These are phyloP conservation scores for Phytophthora pseudosyringae DNA, from an alignment of 352 stramenopile genomes.

Conservation along the genomic window DNA sequence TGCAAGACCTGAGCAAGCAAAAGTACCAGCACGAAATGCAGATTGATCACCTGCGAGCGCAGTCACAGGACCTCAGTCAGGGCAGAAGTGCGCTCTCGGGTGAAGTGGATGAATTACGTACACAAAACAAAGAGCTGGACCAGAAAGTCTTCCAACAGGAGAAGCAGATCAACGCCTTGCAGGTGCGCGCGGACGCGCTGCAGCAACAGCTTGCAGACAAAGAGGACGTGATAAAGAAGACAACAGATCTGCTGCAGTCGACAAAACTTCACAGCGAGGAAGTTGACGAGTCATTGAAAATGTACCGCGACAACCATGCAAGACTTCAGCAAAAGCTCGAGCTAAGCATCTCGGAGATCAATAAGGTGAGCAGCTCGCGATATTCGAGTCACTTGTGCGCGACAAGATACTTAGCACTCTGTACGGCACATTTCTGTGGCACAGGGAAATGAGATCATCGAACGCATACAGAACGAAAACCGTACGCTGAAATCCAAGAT, in stretches of 20 bases:
- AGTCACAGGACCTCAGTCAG: slow-evolving; percentile 64
- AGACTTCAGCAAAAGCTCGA: slow-evolving; percentile 89
- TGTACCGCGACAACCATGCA: slow-evolving; percentile 88
- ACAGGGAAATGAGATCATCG: slow-evolving; percentile 91
- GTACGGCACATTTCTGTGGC: neutral
- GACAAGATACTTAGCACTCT: neutral
- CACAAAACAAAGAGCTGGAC: slow-evolving; percentile 84
- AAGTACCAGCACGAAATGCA: slow-evolving; percentile 86
- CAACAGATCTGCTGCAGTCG: slow-evolving; percentile 67
- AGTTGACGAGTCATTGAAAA: slow-evolving; percentile 85
- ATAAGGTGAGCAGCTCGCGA: slow-evolving; percentile 66
- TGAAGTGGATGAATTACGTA: slow-evolving; percentile 64
- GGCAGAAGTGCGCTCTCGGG: slow-evolving; percentile 45
- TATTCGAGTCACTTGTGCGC: neutral
- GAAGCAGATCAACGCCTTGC: slow-evolving; percentile 81
- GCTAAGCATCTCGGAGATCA: slow-evolving; percentile 91
- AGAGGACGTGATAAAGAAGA: slow-evolving; percentile 77
- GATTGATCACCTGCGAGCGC: slow-evolving; percentile 70
- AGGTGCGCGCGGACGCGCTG: slow-evolving; percentile 71
- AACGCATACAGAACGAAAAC: slow-evolving; percentile 88
- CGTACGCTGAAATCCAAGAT: slow-evolving; percentile 80
- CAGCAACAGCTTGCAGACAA: slow-evolving; percentile 84
- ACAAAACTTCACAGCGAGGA: slow-evolving; percentile 80
- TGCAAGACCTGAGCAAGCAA: slow-evolving; percentile 67
- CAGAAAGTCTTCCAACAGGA: slow-evolving; percentile 83